Evolutionary conservation across 1,284 basidiomycete genomes (phyloP).

Genomic region (Lignosus rhinocerotis): DNA sequence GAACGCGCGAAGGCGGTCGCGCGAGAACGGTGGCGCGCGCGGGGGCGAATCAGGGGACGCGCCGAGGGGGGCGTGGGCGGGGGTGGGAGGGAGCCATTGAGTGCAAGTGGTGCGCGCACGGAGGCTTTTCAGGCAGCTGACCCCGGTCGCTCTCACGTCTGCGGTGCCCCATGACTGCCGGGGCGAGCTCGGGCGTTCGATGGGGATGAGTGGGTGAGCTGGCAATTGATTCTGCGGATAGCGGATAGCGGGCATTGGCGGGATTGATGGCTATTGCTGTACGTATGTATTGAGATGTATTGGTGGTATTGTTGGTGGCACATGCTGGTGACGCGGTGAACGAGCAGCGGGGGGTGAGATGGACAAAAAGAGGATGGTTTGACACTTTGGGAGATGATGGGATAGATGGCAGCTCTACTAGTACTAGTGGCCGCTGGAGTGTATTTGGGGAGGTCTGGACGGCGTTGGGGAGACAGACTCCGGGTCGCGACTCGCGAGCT

Average conservation of each 20-base stretch:
- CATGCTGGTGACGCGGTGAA: constrained; percentile 1
- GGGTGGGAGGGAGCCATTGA: neutral
- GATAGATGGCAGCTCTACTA: too few species aligned
- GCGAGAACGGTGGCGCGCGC: neutral
- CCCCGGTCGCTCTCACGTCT: neutral
- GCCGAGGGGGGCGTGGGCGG: constrained; percentile 1
- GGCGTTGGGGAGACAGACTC: neutral
- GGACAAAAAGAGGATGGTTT: constrained; percentile 4
- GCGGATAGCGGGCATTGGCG: neutral
- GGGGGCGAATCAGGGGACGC: neutral
- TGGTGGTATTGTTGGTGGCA: neutral
- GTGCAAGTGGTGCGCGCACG: constrained; percentile 1
- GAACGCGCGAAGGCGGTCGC: neutral
- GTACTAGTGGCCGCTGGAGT: constrained; percentile 6
- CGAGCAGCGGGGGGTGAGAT: constrained; percentile 6
- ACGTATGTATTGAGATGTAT: neutral
- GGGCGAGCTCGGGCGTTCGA: too few species aligned
- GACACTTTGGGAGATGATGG: neutral
- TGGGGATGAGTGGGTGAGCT: too few species aligned
- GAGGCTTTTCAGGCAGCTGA: constrained; percentile 4
- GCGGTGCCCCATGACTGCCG: neutral
- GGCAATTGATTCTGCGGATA: too few species aligned
- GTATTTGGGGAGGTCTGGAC: constrained; percentile 2
- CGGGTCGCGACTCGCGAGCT: too few species aligned
- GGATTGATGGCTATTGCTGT: too few species aligned